Conservation (phyloP, 2,329 filamentous ascomycete species). For the Furcasterigmium furcatum region DNA sequence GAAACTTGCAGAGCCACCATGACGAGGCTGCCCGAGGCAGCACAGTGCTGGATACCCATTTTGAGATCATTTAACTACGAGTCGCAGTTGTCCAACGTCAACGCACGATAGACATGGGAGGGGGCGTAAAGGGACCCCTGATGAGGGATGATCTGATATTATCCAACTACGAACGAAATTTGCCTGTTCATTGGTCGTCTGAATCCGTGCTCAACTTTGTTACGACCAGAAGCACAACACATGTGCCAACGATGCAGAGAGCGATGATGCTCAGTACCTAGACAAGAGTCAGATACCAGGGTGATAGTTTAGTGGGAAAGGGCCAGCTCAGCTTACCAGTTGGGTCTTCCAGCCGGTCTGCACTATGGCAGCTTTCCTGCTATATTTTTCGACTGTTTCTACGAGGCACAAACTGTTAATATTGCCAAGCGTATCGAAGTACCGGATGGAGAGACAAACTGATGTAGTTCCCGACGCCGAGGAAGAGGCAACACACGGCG, state of each 20-base stretch:
- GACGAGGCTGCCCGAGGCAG: too few species aligned
- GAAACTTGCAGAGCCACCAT: too few species aligned
- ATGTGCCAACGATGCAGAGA: constrained; percentile 61
- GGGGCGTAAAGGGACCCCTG: too few species aligned
- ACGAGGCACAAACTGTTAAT: background rate
- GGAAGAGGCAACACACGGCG: constrained; percentile 69
- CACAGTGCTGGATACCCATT: too few species aligned
- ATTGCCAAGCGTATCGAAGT: too few species aligned
- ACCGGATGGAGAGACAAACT: constrained; percentile 40
- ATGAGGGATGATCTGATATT: too few species aligned
- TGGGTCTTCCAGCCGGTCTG: constrained; percentile 95
- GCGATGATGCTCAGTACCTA: constrained; percentile 63
- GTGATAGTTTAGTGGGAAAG: too few species aligned
- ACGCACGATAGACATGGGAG: too few species aligned
- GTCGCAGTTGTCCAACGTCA: too few species aligned
- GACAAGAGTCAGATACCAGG: background rate
- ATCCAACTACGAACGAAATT: too few species aligned
- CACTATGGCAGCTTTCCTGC: constrained; percentile 74
- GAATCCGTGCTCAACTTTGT: constrained; percentile 26
- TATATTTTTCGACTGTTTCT: constrained; percentile 77
- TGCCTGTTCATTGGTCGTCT: background rate
- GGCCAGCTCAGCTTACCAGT: constrained; percentile 42
- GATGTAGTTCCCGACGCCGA: constrained; percentile 85
- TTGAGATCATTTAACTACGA: too few species aligned
- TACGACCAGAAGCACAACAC: constrained; percentile 57